Evolutionary conservation across 1,139 yeast genomes (phyloP), one percentile per base, ranked within the genome.

Genomic region (Yamadazyma epiphylla): DNA sequence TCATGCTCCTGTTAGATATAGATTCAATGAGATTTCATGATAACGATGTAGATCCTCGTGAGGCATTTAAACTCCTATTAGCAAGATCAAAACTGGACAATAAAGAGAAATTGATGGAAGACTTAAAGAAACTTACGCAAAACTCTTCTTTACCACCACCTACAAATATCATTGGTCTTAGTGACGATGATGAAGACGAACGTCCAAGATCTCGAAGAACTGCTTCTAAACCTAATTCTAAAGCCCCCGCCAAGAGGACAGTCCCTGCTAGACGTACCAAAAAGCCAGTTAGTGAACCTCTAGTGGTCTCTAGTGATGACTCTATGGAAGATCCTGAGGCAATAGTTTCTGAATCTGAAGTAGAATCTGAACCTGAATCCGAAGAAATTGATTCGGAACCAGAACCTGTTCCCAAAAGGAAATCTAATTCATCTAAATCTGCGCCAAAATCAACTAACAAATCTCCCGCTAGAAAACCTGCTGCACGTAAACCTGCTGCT

Each of bases 1-100:
- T 75, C 36, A 59, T 89, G 32, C 54, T 78, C 36, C 58, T 68
- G 13, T 49, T 74, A 11, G 65, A 63, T 32, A 51, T 65, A 11
- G 62, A 62, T 34, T 53, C 53, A 13, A 58, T 51, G 5, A 7
- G 9, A 17, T 10, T 17, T 17, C 59, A 56, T 15, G 55, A 60
- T 14, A 51, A 53, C 9, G 57, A 54, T 27, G 64, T 52, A 5
- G 52, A 53, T 13, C 48, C 63, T 2, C 54, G 47, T 25, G 45
- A 45, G 15, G 56, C 50, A 5, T 60, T 64, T 39, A 61, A 57
- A 32, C 48, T 53, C 17, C 21, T 41, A 12, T 19, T 39, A 5
- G 43, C 59, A 4, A 37, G 59, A 15, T 41, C 51, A 9, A 52
- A 52, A 28, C 43, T 60, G 9, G 53, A 49, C 19, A 40, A 37